Base-by-base conservation (phyloP, 2,329 filamentous ascomycete genomes). In the Xylariomycetidae sp. region DNA sequence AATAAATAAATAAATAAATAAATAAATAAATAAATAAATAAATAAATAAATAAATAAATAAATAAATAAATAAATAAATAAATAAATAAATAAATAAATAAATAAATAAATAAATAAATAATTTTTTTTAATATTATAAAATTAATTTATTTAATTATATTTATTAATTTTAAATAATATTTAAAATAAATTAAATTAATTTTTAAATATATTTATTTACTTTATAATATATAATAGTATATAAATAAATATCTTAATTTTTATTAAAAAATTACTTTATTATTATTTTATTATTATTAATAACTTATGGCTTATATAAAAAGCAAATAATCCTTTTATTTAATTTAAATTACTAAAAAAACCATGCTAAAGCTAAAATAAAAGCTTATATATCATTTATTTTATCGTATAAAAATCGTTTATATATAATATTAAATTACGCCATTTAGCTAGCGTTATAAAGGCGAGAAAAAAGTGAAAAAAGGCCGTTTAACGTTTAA, bases 381-480 rank as follows among this genome's bases (percentile, higher is more conserved):
- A 23, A 23, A 23, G n/a, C 20, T n/a, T 23, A 23, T 23, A 23
- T 23, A 8, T 8, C 20, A 23, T 23, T 23, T 8, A 23, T n/a
- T 8, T 23, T 23, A 23, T 8, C n/a, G n/a, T 23, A 23, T 23
- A 23, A 23, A 23, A 8, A 8, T n/a, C n/a, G n/a, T 8, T 23
- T 19, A 27, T 19, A 6, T 17, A 19, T 27, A 34, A 19, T 27
- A 27, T 18, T n/a, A n/a, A 10, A 18, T 33, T 6, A 14, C 26
- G 27, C 19, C 11, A 5, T 18, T 34, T 34, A 34, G 13, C 9
- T 27, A 17, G 14, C 26, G 26, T 17, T 27, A 34, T 9, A 26
- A 25, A 7, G 16, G 8, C n/a, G n/a, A 23, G 8, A 8, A 8
- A 23, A 23, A 8, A 23, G n/a, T 23, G n/a, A 23, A 8, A 23